A percentile compares a stretch with the other conserved stretches of the same genome.
Conservation (phyloP, 2,329 filamentous ascomycete genomes). For the Botrytis fabae region DNA sequence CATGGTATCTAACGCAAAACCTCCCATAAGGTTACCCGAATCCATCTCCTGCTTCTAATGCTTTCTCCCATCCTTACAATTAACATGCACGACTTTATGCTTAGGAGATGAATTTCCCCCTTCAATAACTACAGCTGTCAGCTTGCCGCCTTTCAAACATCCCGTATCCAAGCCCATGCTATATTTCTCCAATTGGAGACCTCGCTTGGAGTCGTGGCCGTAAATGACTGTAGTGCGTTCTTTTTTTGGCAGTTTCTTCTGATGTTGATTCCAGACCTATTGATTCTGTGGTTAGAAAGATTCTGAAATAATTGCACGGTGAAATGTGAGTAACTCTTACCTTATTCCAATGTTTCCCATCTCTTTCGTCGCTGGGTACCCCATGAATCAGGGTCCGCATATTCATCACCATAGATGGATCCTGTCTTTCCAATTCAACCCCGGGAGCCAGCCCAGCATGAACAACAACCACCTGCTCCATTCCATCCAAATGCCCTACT, state of each 20-base stretch:
- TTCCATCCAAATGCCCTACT: constrained; percentile 60
- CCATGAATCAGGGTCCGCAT: constrained; percentile 64
- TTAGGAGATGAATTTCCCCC: constrained; percentile 46
- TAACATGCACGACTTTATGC: constrained; percentile 38
- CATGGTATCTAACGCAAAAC: constrained; percentile 6
- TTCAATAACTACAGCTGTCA: constrained; percentile 78
- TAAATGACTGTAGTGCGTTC: constrained; percentile 71
- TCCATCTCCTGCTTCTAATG: constrained; percentile 8
- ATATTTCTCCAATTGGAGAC: constrained; percentile 66
- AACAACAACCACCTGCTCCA: constrained; percentile 70
- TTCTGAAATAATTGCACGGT: neutral
- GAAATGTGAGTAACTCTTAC: constrained; percentile 26
- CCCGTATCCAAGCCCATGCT: constrained; percentile 84
- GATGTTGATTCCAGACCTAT: constrained; percentile 56
- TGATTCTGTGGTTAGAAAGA: constrained; percentile 25
- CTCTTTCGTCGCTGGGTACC: constrained; percentile 35
- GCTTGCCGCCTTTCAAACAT: constrained; percentile 71
- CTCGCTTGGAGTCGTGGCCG: constrained; percentile 78
- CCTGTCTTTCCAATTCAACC: constrained; percentile 65
- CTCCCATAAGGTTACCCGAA: neutral
- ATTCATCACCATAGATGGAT: constrained; percentile 85
- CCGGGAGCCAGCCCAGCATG: constrained; percentile 85
- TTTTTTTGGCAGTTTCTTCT: constrained; percentile 43
- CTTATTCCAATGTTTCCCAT: constrained; percentile 39
- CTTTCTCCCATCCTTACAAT: constrained; percentile 35